These are phyloP conservation scores for Microbotryum lychnidis-dioicae DNA, from an alignment of 1,284 basidiomycete species.

Conservation along the genomic window DNA sequence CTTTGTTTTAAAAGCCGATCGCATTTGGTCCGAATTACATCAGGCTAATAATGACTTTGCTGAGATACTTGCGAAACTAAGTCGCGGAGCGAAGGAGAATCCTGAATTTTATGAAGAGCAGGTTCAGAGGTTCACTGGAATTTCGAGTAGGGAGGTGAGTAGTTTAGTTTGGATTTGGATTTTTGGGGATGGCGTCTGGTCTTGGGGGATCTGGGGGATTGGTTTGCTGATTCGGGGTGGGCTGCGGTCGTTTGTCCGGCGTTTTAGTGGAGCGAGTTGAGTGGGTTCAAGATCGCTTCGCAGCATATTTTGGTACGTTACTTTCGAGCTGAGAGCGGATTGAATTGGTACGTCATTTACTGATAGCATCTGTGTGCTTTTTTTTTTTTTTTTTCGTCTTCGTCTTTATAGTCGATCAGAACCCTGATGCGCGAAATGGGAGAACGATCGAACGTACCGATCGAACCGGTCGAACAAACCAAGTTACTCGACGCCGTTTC, in stretches of 20 bases:
- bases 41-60: slow-evolving; percentile 9
- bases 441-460: slow-evolving; percentile 65
- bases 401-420: slow-evolving; percentile 56
- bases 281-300: background rate
- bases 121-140: background rate
- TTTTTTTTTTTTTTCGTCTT: too few species aligned
- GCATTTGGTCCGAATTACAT: slow-evolving; percentile 35
- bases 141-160: slow-evolving; percentile 7
- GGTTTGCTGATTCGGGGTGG: too few species aligned
- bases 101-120: background rate
- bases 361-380: too few species aligned
- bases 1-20: slow-evolving; percentile 14
- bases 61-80: slow-evolving; percentile 7
- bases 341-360: too few species aligned
- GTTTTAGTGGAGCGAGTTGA: too few species aligned
- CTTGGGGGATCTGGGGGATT: too few species aligned
- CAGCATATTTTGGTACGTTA: slow-evolving; percentile 8
- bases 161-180: too few species aligned
- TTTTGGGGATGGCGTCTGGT: too few species aligned
- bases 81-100: background rate
- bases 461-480: slow-evolving; percentile 87
- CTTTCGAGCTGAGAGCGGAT: too few species aligned
- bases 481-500: slow-evolving; percentile 73
- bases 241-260: too few species aligned
- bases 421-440: slow-evolving; percentile 81